Conservation (phyloP, 768 basidiomycete genomes). For the Mycena sanguinolenta region DNA sequence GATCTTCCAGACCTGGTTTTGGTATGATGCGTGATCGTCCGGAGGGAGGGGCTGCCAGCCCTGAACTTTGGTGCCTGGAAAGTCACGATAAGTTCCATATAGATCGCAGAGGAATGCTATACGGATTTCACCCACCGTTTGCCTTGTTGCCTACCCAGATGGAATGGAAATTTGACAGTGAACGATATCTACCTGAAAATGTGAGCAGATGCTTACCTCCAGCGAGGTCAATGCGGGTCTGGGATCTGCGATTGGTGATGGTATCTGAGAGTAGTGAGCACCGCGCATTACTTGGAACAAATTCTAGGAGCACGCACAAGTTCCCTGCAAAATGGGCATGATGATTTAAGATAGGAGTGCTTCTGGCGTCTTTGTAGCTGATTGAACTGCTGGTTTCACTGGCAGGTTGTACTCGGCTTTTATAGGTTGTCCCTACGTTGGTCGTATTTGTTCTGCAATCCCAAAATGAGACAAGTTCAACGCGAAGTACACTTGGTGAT, state of each 20-base stretch:
- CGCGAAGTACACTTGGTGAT: too few species aligned
- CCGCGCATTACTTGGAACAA: conserved; percentile 6
- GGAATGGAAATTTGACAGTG: conserved; percentile 8
- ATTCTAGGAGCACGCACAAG: conserved; percentile 9
- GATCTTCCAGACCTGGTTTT: conserved; percentile 22
- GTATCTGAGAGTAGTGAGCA: conserved; percentile 20
- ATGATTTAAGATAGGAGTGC: conserved; percentile 15
- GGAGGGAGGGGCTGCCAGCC: conserved; percentile 22
- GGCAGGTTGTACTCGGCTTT: conserved; percentile 6
- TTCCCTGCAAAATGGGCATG: conserved; percentile 25
- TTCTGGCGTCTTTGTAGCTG: neutral
- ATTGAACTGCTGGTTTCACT: conserved; percentile 5
- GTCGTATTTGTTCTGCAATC: too few species aligned
- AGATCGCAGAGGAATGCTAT: conserved; percentile 3
- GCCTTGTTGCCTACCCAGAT: conserved; percentile 13
- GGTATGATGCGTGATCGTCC: neutral
- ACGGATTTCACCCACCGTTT: conserved; percentile 17
- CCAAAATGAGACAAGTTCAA: too few species aligned
- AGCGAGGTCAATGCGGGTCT: conserved; percentile 21
- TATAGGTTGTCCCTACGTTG: too few species aligned
- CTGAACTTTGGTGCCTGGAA: conserved; percentile 24
- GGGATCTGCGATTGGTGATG: conserved; percentile 18
- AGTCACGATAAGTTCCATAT: conserved; percentile 12
- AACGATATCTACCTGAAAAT: conserved; percentile 3
- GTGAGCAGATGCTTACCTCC: conserved; percentile 18